These are phyloP conservation scores for Eimeria necatrix DNA, from an alignment of 169 alveolate genomes.

Conservation along the genomic window DNA sequence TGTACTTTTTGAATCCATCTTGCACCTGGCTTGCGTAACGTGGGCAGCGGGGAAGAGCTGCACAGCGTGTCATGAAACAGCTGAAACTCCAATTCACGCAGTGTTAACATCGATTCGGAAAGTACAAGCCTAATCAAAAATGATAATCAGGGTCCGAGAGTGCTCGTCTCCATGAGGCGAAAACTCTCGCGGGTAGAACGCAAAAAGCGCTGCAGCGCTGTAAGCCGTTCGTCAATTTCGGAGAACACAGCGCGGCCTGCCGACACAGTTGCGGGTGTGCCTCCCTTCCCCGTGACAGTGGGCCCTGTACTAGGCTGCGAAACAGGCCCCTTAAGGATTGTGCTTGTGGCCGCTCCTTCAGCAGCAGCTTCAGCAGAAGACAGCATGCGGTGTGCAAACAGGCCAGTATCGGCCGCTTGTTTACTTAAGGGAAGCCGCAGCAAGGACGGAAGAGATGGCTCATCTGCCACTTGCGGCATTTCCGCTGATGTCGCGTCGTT, in stretches of 20 bases:
- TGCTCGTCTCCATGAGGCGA: conserved; percentile 41
- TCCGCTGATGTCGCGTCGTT: neutral
- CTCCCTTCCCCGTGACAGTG: neutral
- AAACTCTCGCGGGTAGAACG: conserved; percentile 44
- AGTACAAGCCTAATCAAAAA: neutral
- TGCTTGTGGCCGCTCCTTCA: too few relatives aligned
- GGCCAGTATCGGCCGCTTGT: too few relatives aligned
- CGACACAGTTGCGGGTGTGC: neutral
- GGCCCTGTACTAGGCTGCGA: neutral
- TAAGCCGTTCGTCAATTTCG: conserved; percentile 35
- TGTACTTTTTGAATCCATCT: too few relatives aligned
- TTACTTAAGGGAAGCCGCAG: neutral
- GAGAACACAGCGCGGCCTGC: conserved; percentile 54
- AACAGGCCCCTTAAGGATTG: too few relatives aligned
- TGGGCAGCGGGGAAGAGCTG: too few relatives aligned
- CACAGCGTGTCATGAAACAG: too few relatives aligned
- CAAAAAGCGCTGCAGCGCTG: conserved; percentile 34
- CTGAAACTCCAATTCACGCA: too few relatives aligned
- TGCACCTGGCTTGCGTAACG: too few relatives aligned
- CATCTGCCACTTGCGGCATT: conserved; percentile 15
- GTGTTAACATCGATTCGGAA: neutral
- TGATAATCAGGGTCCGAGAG: conserved; percentile 17
- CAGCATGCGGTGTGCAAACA: too few relatives aligned
- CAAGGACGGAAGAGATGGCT: conserved; percentile 2
- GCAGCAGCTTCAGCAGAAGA: too few relatives aligned